Evolutionary conservation across 371 early-diverging fungal genomes (phyloP), one percentile per base, ranked within the genome.

Genomic region (Mucor indicus): DNA sequence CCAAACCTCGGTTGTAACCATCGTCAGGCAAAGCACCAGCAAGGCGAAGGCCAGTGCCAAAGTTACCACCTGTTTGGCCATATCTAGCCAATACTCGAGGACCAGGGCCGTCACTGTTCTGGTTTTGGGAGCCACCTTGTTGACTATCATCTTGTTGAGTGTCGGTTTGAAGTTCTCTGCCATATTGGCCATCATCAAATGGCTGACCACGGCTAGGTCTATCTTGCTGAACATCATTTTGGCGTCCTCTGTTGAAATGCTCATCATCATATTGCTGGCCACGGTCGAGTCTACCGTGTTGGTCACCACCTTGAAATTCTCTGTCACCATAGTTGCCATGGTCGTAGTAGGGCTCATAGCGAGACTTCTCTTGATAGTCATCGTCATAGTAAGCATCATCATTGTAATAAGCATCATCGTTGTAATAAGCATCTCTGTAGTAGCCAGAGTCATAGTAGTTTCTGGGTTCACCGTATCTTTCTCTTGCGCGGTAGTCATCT

Each of bases 1-100:
- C 70, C 19, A 37, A 23, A 36, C 66, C 70, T 15, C 48, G 44
- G 13, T 11, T 37, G 20, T 58, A 58, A 13, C 43, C 58, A 38
- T 50, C 48, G 8, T 51, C 39, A 4, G 43, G 38, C 7, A 38
- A 21, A 22, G 32, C 45, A 12, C 48, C 53, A 12, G 59, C 59
- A 39, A 52, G 49, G 21, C 43, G 48, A 13, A 58, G 20, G 1
- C 48, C 44, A 24, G 12, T 38, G 15, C 33, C 22, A 33, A 22
- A 19, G 11, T 42, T 27, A 1, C 13, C 15, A 15, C n/a, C 33
- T 13, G 23, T 4, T 9, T 29, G 20, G n/a, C 16, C 6, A 16
- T 20, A 16, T 4, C 1, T 19, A 10, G 11, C 22, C 10, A 2
- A 3, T 23, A 8, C 20, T 16, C 12, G 9, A 16, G n/a, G 35